Evolutionary conservation across 2,329 filamentous ascomycete genomes (phyloP).

Genomic region (Curvularia sp.): DNA sequence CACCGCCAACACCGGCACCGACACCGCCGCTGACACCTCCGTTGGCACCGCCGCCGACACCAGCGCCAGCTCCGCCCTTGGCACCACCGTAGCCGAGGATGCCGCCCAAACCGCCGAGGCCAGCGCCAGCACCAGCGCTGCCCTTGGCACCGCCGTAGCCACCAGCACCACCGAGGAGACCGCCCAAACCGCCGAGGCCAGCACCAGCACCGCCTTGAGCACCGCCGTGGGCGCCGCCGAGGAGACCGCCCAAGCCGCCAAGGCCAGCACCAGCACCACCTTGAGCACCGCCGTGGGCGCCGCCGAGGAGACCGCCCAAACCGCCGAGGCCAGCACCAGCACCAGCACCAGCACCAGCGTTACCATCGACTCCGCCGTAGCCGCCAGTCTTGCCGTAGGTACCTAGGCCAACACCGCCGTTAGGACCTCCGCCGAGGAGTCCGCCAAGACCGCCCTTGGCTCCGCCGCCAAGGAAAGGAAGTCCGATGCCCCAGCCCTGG

Average conservation of each 20-base stretch:
- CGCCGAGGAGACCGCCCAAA: not conserved
- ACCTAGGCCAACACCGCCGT: not conserved
- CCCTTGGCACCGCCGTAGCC: not conserved
- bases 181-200: conserved; percentile 2
- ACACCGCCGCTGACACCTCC: not conserved
- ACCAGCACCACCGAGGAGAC: not conserved
- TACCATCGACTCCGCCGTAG: not conserved
- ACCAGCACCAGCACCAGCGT: not conserved
- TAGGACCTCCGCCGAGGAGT: not conserved
- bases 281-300: not conserved
- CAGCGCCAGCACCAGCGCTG: not conserved
- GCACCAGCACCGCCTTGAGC: conserved; percentile 1
- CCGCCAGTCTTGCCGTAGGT: not conserved
- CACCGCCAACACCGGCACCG: not conserved
- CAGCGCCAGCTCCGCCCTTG: not conserved
- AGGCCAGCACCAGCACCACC: too few species aligned
- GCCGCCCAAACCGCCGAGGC: not conserved
- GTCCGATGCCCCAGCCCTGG: not conserved
- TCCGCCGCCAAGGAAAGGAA: not conserved
- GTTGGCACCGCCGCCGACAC: not conserved
- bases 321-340: not conserved
- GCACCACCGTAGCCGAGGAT: conserved; percentile 1
- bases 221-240: not conserved
- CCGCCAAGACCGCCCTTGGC: not conserved
- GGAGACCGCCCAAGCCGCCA: not conserved